These are phyloP conservation scores for Myriosclerotinia curreyana DNA, from an alignment of 2,329 filamentous ascomycete species.

Conservation along the genomic window DNA sequence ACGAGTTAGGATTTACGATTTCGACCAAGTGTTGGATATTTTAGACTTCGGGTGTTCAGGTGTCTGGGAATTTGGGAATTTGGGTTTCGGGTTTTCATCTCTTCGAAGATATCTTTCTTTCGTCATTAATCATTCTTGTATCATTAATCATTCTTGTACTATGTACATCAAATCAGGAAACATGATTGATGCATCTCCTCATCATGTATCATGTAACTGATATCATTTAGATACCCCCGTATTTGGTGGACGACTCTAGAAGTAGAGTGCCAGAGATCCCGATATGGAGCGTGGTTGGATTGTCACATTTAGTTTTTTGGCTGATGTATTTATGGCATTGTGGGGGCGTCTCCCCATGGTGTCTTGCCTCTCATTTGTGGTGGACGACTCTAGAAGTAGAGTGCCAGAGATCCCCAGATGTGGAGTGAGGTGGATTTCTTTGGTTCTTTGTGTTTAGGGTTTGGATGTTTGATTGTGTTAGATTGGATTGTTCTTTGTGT, in stretches of 20 bases:
- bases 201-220: neutral
- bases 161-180: neutral
- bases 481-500: neutral
- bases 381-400: no score
- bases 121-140: no score
- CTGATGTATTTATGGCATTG: neutral
- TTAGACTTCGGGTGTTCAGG: neutral
- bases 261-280: neutral
- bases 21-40: neutral
- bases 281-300: neutral
- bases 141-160: no score
- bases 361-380: neutral
- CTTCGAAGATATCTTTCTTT: neutral
- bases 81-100: no score
- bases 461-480: neutral
- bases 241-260: neutral
- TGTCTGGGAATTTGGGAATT: no score
- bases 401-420: no score
- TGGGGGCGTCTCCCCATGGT: neutral
- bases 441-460: neutral
- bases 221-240: neutral
- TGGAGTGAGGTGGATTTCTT: neutral
- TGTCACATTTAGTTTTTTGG: neutral
- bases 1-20: neutral
- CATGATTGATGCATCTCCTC: neutral